Base-by-base conservation (phyloP, 2,329 filamentous ascomycete genomes). In the Elsinoe batatas region DNA sequence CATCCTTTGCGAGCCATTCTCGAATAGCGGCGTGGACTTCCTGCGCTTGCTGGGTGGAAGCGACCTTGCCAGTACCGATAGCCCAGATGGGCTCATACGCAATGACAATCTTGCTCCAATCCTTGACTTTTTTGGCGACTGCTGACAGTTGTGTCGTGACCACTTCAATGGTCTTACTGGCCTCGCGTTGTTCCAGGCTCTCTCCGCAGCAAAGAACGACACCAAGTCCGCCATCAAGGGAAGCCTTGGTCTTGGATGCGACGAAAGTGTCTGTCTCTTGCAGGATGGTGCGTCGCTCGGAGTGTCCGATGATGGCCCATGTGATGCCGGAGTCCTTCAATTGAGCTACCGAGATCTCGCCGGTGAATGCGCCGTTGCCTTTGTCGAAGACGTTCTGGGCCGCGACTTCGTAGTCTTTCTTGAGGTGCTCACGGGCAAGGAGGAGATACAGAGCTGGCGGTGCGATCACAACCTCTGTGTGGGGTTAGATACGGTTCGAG, bases 11-110 rank as follows among this genome's bases (percentile, higher is more conserved):
- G 69, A 98, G 80, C 88, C 91, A 97, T 68, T 83, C 77, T 65
- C 93, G 87, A 75, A 98, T 94, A 63, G 87, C 89, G 66, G 85
- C 88, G 78, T 95, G 90, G 58, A 93, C 89, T 72, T 95, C 89
- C 78, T 95, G 90, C 57, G 90, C 90, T 80, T 95, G 90, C 75
- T 89, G 79, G 58, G 84, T 90, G 61, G 84, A 87, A 64, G 89
- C 89, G 63, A 94, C 89, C 79, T 93, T 94, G 73, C 93, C 93
- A 63, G 93, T 97, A 65, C 91, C 91, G 58, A 85, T 85, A 57
- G 82, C 82, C 91, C 93, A 98, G 79, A 98, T 94, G 68, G 93
- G 93, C 82, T 98, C 93, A 76, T 98, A 98, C 68, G 93, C 93
- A 67, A 98, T 81, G 71, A 98, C 93, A 62, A 98, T 82, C 79